Base-by-base conservation (phyloP, 371 early-diverging fungal species). In the Mortierella sp. region DNA sequence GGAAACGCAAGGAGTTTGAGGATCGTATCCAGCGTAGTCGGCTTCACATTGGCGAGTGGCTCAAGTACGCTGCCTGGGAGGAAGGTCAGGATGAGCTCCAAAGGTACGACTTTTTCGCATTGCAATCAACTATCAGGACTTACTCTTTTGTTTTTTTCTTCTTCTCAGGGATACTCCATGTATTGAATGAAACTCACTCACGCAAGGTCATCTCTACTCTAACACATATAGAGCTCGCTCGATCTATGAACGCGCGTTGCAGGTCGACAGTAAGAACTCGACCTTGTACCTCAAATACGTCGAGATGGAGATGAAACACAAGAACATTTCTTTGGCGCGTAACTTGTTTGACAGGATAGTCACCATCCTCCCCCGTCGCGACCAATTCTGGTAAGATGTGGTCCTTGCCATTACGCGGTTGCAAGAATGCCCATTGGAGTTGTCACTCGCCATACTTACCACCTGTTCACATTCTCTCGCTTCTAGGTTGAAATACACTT, bases 41-140 rank as follows among this genome's bases (percentile, higher is more conserved):
- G 44, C 90, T 90, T 70, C 94, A 95, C 70, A 91, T 98, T 19
- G 94, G 94, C 65, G 94, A 92, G 66, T 99, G 98, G 98, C 82
- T 98, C 61, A 96, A 97, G 70, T 99, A 99, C 86, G 98, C 99
- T 2, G 86, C 88, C 16, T 99, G 98, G 98, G 99, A 99, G 87
- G 97, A 98, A 80, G 88, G 91, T 65, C 97, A 96, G 84, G 85
- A 89, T 71, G 97, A 98, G 52, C 74, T 80, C 4, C 85, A 69
- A 39, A 80, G 77, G 81, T 73, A 77, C 37, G 37, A 31, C 64
- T 16, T 41, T 52, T 44, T 19, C 22, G 26, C 41, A 40, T 61
- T 19, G 4, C 9, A 48, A 16, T 4, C n/a, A 22, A 37, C 7
- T 55, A 10, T 13, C 24, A 63, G 19, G 5, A 34, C 40, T 29